Percentiles rank a stretch among this genome's conserved stretches.
Evolutionary conservation across 345 rosid genomes (phyloP).

Genomic region (Heritiera fomes): DNA sequence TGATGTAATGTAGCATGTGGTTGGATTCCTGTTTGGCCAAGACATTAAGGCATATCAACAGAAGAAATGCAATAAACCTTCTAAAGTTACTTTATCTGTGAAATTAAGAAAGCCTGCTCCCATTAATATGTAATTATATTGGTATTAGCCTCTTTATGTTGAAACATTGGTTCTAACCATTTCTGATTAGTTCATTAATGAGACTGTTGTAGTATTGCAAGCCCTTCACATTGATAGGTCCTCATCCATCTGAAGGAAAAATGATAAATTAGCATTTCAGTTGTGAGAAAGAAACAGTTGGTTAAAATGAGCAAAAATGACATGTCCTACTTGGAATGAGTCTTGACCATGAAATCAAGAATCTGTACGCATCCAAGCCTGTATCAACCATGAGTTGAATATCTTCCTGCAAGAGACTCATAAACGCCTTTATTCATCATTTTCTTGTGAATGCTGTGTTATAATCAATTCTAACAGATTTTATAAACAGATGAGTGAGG

Average conservation of each 20-base stretch:
- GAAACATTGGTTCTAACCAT: slow-evolving; percentile 33
- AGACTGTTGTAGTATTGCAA: slow-evolving; percentile 57
- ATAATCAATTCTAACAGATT: background rate
- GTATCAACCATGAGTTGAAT: slow-evolving; percentile 69
- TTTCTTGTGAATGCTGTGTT: background rate
- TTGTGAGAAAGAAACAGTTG: background rate
- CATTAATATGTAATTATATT: background rate
- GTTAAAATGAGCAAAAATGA: background rate
- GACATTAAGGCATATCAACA: background rate
- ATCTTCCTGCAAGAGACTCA: slow-evolving; percentile 57
- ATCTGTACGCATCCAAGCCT: slow-evolving; percentile 70
- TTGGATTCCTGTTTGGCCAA: slow-evolving; percentile 51
- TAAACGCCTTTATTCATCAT: background rate
- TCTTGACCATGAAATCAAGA: slow-evolving; percentile 82
- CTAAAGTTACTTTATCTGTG: background rate
- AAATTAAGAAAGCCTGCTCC: background rate
- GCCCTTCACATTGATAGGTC: slow-evolving; percentile 56
- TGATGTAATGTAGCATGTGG: slow-evolving; percentile 60
- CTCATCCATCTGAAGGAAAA: slow-evolving; percentile 53
- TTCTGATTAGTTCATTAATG: slow-evolving; percentile 46
- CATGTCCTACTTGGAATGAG: slow-evolving; percentile 58
- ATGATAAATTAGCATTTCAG: background rate
- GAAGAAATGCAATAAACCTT: background rate
- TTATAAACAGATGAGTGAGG: too few species aligned
- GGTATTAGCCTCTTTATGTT: background rate